Evolutionary conservation across 768 basidiomycete genomes (phyloP).

Genomic region (Mycena epipterygia): DNA sequence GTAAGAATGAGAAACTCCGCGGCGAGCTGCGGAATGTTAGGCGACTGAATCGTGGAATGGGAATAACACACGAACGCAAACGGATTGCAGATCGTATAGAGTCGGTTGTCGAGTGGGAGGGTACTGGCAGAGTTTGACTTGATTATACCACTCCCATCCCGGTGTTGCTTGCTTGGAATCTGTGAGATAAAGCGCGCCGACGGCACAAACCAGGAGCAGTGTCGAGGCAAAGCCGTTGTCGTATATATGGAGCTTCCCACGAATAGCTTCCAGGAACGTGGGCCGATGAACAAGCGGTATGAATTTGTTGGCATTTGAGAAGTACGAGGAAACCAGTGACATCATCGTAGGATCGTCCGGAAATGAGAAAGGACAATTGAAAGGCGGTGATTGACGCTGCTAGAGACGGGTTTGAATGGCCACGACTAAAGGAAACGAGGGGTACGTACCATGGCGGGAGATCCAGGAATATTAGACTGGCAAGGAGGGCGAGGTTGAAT

Average conservation of each 20-base stretch:
- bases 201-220: background rate
- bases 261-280: background rate
- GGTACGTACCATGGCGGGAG: too few relatives aligned
- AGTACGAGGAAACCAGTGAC: background rate
- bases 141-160: background rate
- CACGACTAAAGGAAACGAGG: too few relatives aligned
- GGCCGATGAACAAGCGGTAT: background rate
- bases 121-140: background rate
- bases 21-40: too few relatives aligned
- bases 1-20: too few relatives aligned
- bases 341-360: background rate
- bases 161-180: background rate
- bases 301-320: background rate
- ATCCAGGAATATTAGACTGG: too few relatives aligned
- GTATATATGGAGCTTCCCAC: background rate
- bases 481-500: too few relatives aligned
- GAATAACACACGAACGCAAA: background rate
- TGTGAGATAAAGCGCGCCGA: background rate
- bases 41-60: too few relatives aligned
- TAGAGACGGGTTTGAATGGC: too few relatives aligned
- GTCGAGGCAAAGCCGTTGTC: background rate
- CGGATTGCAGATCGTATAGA: background rate
- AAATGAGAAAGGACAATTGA: too few relatives aligned
- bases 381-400: too few relatives aligned
- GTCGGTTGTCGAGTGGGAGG: background rate